Evolutionary conservation across 306 rosid species (phyloP).

Genomic region (Oemleria cerasiformis): DNA sequence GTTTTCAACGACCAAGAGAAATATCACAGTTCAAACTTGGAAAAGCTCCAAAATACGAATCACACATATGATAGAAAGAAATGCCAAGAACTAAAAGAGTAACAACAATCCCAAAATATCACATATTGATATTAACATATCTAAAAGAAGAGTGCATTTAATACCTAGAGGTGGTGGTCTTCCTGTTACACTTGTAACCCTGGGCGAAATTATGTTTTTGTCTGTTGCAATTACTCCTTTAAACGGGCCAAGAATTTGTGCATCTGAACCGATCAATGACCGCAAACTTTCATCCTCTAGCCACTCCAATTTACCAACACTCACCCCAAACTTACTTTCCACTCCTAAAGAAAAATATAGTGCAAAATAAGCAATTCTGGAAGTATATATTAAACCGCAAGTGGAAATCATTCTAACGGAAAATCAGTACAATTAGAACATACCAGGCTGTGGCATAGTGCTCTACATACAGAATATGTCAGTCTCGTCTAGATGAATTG

Average conservation of each 20-base stretch:
- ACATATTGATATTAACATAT: not conserved
- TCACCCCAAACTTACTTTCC: slow-evolving; percentile 71
- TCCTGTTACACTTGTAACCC: slow-evolving; percentile 59
- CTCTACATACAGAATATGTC: slow-evolving; percentile 79
- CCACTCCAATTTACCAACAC: slow-evolving; percentile 74
- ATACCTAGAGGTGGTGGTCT: slow-evolving; percentile 73
- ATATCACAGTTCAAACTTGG: slow-evolving; percentile 22
- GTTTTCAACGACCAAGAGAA: not conserved
- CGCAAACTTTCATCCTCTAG: slow-evolving; percentile 59
- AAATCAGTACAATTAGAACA: slow-evolving; percentile 23
- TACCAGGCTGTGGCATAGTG: slow-evolving; percentile 72
- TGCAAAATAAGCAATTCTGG: slow-evolving; percentile 10
- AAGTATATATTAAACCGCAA: slow-evolving; percentile 24
- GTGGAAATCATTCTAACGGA: slow-evolving; percentile 11
- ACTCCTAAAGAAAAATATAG: slow-evolving; percentile 46
- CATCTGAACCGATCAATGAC: slow-evolving; percentile 64
- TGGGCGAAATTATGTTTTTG: slow-evolving; percentile 66
- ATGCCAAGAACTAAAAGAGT: not conserved
- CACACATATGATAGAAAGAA: not conserved
- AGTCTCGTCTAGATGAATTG: too few species aligned
- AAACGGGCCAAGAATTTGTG: slow-evolving; percentile 72
- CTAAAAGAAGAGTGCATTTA: slow-evolving; percentile 14
- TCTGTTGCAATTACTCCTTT: slow-evolving; percentile 83
- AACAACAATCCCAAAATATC: slow-evolving; percentile 12
- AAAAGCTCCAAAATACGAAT: slow-evolving; percentile 7